Percentiles rank a stretch among this genome's conserved stretches.
These are phyloP conservation scores for Pyrenophora tritici-repentis DNA, from an alignment of 2,329 filamentous ascomycete species.

Conservation along the genomic window DNA sequence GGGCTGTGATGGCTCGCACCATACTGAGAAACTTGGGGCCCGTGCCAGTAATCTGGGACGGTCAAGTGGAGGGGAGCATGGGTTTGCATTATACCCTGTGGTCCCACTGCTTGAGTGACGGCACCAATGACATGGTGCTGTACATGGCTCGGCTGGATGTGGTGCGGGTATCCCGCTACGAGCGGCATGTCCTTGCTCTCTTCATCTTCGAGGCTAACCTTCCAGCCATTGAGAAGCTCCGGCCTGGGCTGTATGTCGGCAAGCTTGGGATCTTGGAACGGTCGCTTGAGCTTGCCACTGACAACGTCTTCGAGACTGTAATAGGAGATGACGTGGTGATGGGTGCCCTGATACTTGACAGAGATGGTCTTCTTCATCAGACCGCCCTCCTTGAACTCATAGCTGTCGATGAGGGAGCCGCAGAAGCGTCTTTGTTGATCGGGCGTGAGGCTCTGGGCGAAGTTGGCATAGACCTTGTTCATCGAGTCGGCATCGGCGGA, in stretches of 20 bases:
- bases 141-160: constrained; percentile 34
- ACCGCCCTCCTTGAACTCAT: constrained; percentile 81
- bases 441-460: constrained; percentile 47
- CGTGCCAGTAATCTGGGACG: constrained; percentile 41
- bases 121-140: constrained; percentile 33
- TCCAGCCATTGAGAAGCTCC: constrained; percentile 44
- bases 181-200: constrained; percentile 44
- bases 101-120: constrained; percentile 27
- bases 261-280: constrained; percentile 42
- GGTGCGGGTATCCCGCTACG: constrained; percentile 35
- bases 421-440: constrained; percentile 67
- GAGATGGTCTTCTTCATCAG: constrained; percentile 94
- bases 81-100: constrained; percentile 31
- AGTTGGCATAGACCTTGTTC: constrained; percentile 45
- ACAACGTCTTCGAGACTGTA: constrained; percentile 82
- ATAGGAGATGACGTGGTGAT: constrained; percentile 87
- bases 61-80: constrained; percentile 37
- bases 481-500: constrained; percentile 31
- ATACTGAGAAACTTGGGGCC: constrained; percentile 32
- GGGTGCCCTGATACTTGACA: constrained; percentile 72
- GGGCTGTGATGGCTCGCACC: constrained; percentile 30
- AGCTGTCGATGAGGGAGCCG: constrained; percentile 86
- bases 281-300: constrained; percentile 42
- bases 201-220: constrained; percentile 46
- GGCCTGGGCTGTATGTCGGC: constrained; percentile 40